Percentiles rank a stretch among this genome's conserved stretches.
Evolutionary conservation across 164 flowering plant genomes (phyloP).

Genomic region (Santalum album): DNA sequence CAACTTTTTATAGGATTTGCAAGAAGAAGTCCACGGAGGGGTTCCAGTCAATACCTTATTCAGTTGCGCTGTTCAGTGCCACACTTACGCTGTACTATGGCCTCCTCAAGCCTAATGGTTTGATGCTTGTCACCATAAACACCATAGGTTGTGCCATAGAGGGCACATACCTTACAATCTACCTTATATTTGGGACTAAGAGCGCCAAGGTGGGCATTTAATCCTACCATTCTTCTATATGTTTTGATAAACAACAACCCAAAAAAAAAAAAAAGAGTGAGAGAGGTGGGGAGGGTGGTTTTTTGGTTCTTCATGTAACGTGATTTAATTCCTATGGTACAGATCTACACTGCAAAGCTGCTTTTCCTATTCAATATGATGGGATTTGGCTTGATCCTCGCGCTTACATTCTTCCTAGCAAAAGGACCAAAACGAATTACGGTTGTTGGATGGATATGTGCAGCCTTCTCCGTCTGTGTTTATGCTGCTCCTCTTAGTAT

Average conservation of each 20-base stretch:
- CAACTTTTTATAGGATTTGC: conserved; percentile 23
- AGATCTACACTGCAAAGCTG: conserved; percentile 42
- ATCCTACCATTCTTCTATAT: neutral
- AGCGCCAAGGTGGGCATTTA: conserved; percentile 11
- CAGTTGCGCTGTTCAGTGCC: conserved; percentile 25
- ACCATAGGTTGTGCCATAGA: conserved; percentile 20
- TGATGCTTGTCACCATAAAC: conserved; percentile 23
- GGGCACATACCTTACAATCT: conserved; percentile 13
- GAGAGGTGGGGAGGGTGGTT: too few relatives aligned
- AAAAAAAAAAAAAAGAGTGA: too few relatives aligned
- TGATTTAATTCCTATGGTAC: conserved; percentile 11
- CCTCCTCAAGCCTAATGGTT: conserved; percentile 15
- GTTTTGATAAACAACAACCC: too few relatives aligned
- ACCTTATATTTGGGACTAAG: conserved; percentile 17
- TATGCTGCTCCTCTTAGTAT: conserved; percentile 72
- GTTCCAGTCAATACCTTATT: conserved; percentile 29
- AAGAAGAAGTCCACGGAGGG: conserved; percentile 29
- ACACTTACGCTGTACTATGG: conserved; percentile 20
- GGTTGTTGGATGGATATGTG: conserved; percentile 65
- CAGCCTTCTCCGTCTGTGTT: conserved; percentile 43
- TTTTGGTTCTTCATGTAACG: too few relatives aligned
- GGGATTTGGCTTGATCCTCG: conserved; percentile 28
- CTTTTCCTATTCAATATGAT: conserved; percentile 33
- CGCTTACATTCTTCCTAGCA: conserved; percentile 21
- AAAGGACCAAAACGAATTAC: conserved; percentile 15